These are phyloP conservation scores for Fusarium tuaranense DNA, from an alignment of 2,329 filamentous ascomycete genomes.

Conservation along the genomic window DNA sequence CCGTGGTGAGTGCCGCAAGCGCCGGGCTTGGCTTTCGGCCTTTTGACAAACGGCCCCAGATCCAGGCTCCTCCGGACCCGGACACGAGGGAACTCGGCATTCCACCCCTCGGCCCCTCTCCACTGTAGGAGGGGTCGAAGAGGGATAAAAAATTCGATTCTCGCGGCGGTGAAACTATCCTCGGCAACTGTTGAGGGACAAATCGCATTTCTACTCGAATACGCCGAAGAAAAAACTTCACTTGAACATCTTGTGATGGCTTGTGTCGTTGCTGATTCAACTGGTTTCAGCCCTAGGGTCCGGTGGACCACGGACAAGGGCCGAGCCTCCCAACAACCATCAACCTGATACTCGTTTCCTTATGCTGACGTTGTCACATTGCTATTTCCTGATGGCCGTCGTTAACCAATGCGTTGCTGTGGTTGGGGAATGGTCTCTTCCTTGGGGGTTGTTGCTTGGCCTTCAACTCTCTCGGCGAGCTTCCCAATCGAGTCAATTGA, in stretches of 20 bases:
- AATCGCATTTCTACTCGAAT: background rate
- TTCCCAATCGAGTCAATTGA: background rate
- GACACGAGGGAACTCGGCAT: slow-evolving; percentile 16
- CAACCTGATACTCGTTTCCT: slow-evolving; percentile 3
- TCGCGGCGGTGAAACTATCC: slow-evolving; percentile 2
- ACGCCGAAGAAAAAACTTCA: background rate
- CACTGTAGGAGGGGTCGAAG: background rate
- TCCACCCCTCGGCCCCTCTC: slow-evolving; percentile 16
- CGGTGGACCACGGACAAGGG: slow-evolving; percentile 8
- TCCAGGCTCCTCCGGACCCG: slow-evolving; percentile 12
- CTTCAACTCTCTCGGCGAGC: background rate
- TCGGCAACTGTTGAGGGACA: background rate
- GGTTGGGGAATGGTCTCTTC: background rate
- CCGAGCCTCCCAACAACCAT: slow-evolving; percentile 3
- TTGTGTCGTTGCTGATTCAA: slow-evolving; percentile 22
- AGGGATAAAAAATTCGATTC: background rate
- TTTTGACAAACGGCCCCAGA: slow-evolving; percentile 20
- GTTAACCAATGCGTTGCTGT: slow-evolving; percentile 4
- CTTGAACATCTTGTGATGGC: slow-evolving; percentile 20
- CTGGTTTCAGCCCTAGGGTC: slow-evolving; percentile 7
- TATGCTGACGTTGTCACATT: background rate
- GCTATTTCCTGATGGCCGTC: slow-evolving; percentile 15
- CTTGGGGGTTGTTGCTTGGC: background rate
- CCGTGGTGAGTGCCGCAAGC: slow-evolving; percentile 24
- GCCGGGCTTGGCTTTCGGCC: slow-evolving; percentile 24